A percentile compares a stretch with the other conserved stretches of the same genome.
phyloP scores from a whole-genome alignment of 768 basidiomycete species.

The Russula brevipes region DNA sequence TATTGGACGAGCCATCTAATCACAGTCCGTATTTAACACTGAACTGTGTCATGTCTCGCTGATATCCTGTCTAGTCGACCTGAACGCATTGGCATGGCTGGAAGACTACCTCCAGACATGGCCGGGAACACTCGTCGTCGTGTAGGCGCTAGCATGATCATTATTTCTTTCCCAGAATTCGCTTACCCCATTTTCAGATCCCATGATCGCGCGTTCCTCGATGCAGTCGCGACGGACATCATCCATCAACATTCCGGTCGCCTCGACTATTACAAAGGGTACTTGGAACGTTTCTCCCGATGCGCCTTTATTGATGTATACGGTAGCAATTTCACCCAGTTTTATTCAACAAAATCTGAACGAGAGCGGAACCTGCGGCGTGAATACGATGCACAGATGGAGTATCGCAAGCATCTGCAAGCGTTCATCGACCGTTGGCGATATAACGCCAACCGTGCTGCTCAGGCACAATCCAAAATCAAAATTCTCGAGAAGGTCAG shows the following conservation, averaged over 20 bases:
- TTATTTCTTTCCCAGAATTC: not conserved
- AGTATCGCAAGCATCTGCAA: conserved; percentile 90
- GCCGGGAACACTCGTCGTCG: conserved; percentile 86
- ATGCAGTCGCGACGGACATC: conserved; percentile 96
- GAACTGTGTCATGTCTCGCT: not conserved
- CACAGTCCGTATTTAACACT: conserved; percentile 55
- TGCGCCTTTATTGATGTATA: conserved; percentile 5
- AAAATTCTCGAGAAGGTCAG: conserved; percentile 68
- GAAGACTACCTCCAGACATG: conserved; percentile 97
- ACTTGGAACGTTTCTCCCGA: conserved; percentile 18
- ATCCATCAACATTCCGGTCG: conserved; percentile 92
- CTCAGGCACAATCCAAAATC: conserved; percentile 78
- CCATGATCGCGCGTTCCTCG: conserved; percentile 97
- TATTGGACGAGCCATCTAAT: conserved; percentile 94
- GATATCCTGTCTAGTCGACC: conserved; percentile 51
- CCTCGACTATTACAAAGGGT: conserved; percentile 98
- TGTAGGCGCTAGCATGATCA: conserved; percentile 59
- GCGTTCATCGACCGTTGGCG: conserved; percentile 99
- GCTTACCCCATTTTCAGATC: conserved; percentile 46
- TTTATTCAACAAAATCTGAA: conserved; percentile 98
- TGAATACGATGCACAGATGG: conserved; percentile 95
- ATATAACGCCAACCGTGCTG: conserved; percentile 92
- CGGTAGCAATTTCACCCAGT: conserved; percentile 91
- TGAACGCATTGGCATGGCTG: conserved; percentile 95
- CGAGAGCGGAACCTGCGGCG: conserved; percentile 85